Percentiles rank a stretch among this genome's conserved stretches.
Evolutionary conservation across 78 protist genomes (phyloP).

Genomic region (Monocercomonoides exilis): DNA sequence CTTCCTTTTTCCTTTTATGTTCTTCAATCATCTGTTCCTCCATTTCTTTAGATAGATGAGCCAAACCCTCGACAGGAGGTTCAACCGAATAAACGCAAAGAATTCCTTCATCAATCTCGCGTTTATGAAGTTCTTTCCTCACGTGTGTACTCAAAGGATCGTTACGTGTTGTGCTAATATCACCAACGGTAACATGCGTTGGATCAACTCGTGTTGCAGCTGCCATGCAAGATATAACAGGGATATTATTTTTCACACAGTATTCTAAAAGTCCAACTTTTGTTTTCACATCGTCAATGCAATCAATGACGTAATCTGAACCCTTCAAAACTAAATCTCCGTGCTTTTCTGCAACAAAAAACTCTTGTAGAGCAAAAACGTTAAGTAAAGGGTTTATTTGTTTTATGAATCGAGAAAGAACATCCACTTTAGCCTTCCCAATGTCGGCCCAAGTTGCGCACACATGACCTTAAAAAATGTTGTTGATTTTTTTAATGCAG

Average conservation of each 20-base stretch:
- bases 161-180: not conserved
- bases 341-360: not conserved
- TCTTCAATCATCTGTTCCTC: too few species aligned
- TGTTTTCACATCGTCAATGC: not conserved
- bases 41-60: not conserved
- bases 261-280: not conserved
- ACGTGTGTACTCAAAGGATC: not conserved
- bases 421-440: not conserved
- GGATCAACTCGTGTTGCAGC: not conserved
- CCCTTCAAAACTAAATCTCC: not conserved
- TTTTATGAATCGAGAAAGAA: not conserved
- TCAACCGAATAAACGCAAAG: slow-evolving; percentile 2
- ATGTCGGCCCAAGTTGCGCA: slow-evolving; percentile 6
- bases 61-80: not conserved
- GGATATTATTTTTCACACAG: not conserved
- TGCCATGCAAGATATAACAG: not conserved
- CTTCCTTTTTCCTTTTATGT: not conserved
- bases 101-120: not conserved
- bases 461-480: not conserved
- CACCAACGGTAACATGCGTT: not conserved
- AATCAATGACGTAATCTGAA: not conserved
- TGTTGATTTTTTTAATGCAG: not conserved
- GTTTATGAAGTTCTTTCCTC: not conserved
- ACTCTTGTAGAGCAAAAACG: not conserved
- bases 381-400: not conserved